phyloP scores from a whole-genome alignment of 1,284 basidiomycete genomes.

The Ganoderma leucocontextum region DNA sequence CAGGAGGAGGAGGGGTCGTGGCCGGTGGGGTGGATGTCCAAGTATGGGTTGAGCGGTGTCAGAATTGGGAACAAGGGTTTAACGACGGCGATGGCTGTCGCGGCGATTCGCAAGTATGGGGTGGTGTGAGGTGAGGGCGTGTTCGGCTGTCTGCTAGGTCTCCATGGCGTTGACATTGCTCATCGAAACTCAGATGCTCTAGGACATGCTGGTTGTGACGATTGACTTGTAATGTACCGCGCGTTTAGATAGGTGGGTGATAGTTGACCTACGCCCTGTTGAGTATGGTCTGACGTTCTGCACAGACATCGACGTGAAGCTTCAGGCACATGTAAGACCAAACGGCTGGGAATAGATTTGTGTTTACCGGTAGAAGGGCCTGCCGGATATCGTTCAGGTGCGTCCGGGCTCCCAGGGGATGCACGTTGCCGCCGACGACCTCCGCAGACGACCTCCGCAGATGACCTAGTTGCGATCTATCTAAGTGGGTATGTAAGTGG shows the following conservation, averaged over 20 bases:
- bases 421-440: too few species aligned
- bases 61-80: slow-evolving; percentile 29
- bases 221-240: background rate
- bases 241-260: background rate
- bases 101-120: slow-evolving; percentile 5
- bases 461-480: too few species aligned
- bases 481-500: too few species aligned
- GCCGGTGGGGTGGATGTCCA: slow-evolving; percentile 57
- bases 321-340: background rate
- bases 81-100: slow-evolving; percentile 5
- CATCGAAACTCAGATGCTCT: background rate
- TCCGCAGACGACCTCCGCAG: too few species aligned
- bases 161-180: background rate
- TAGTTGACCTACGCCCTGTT: background rate
- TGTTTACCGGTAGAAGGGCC: background rate
- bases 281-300: background rate
- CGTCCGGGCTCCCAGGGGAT: background rate
- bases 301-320: background rate
- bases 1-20: slow-evolving; percentile 60
- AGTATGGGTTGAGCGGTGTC: slow-evolving; percentile 52
- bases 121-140: background rate
- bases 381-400: background rate
- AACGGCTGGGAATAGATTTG: background rate
- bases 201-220: background rate
- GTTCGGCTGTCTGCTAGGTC: background rate